phyloP scores from a whole-genome alignment of 805 yeast species.

The Yarrowia sp. region DNA sequence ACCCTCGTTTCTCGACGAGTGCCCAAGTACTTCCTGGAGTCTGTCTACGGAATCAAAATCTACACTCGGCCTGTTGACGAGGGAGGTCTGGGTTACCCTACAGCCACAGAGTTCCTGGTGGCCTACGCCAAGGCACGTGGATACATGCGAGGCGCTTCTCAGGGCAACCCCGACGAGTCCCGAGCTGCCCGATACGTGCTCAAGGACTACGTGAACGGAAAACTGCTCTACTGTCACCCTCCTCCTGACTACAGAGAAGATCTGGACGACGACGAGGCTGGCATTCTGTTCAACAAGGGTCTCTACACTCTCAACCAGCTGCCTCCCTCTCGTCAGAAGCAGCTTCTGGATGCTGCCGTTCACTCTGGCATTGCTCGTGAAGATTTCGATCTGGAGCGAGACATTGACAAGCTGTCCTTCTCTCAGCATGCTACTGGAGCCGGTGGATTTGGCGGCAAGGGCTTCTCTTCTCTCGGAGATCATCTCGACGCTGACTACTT shows the following conservation, averaged over 20 bases:
- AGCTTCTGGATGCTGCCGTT: slow-evolving; percentile 59
- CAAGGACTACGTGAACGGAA: slow-evolving; percentile 95
- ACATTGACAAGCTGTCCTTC: slow-evolving; percentile 75
- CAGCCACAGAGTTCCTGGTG: slow-evolving; percentile 84
- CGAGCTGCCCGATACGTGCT: slow-evolving; percentile 91
- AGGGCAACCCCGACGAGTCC: slow-evolving; percentile 95
- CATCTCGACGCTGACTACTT: slow-evolving; percentile 89
- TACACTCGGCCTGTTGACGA: slow-evolving; percentile 76
- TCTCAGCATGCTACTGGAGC: slow-evolving; percentile 73
- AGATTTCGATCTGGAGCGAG: slow-evolving; percentile 69
- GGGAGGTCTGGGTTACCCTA: slow-evolving; percentile 87
- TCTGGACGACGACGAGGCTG: slow-evolving; percentile 56
- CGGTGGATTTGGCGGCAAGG: slow-evolving; percentile 50
- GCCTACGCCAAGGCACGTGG: slow-evolving; percentile 98
- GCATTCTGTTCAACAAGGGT: slow-evolving; percentile 78
- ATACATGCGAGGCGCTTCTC: slow-evolving; percentile 83
- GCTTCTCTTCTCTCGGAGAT: slow-evolving; percentile 70
- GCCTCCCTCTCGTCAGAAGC: slow-evolving; percentile 76
- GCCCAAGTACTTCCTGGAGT: slow-evolving; percentile 88
- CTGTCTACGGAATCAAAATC: slow-evolving; percentile 90
- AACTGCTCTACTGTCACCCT: slow-evolving; percentile 80
- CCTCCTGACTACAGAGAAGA: slow-evolving; percentile 56
- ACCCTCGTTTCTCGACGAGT: slow-evolving; percentile 84
- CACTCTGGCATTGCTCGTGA: slow-evolving; percentile 46
- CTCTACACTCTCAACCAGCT: slow-evolving; percentile 68